Percentiles rank a stretch among this genome's conserved stretches.
Evolutionary conservation across 345 rosid species (phyloP).

Genomic region (Cardamine occulta): DNA sequence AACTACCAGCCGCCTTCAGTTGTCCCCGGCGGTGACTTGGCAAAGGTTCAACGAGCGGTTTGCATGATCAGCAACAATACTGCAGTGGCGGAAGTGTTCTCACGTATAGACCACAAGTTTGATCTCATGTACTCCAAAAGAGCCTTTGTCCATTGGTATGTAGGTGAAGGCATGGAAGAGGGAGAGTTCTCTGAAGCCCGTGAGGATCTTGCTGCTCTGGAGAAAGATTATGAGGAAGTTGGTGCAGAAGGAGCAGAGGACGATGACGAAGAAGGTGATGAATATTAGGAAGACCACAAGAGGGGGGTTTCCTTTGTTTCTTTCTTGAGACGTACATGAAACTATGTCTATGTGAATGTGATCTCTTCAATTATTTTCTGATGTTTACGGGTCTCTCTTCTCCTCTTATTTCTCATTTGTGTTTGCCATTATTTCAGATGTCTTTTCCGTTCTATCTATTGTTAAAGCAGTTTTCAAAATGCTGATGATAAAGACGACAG

Average conservation of each 20-base stretch:
- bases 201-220: conserved; percentile 86
- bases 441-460: too few relatives aligned
- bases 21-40: conserved; percentile 79
- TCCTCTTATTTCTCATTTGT: neutral
- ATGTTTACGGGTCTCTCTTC: conserved; percentile 6
- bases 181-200: conserved; percentile 93
- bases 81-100: conserved; percentile 81
- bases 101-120: conserved; percentile 73
- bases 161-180: conserved; percentile 96
- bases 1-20: conserved; percentile 86
- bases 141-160: conserved; percentile 88
- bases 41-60: conserved; percentile 78
- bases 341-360: neutral
- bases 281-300: conserved; percentile 38
- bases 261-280: conserved; percentile 61
- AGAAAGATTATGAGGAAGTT: conserved; percentile 87
- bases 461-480: too few relatives aligned
- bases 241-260: conserved; percentile 72
- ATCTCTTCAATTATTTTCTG: neutral
- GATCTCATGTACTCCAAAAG: conserved; percentile 88
- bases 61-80: conserved; percentile 94
- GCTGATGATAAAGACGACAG: neutral
- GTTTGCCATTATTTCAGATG: neutral
- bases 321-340: conserved; percentile 15
- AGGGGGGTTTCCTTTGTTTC: conserved; percentile 1